Evolutionary conservation across 768 basidiomycete genomes (phyloP), one percentile per base, ranked within the genome.

Genomic region (Termitomyces sp.): DNA sequence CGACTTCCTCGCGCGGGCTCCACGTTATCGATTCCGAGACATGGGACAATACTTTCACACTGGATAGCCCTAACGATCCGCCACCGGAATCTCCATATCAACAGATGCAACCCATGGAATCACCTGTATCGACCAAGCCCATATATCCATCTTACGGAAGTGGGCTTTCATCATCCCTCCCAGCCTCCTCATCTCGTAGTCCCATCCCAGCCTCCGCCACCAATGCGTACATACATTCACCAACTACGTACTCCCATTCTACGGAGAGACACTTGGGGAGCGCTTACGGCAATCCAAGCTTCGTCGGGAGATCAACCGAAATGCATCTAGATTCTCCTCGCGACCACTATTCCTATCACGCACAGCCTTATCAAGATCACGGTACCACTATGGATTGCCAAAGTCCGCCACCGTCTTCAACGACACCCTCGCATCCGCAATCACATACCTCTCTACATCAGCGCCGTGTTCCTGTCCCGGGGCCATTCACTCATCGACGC

Each of bases 21-120:
- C 77, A 75, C 45, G 78, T 80, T 53, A 77, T 81, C 50, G 82
- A 82, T 61, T 69, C 74, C 46, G 64, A 72, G 49, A 68, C 73
- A 53, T 88, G 87, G 87, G 78, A 82, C 43, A 80, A 86, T 32
- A 70, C 77, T 2, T 73, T 87, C 51, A 73, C 84, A 47, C 73
- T 85, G 66, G 72, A 72, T 37, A 82, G 82, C 52, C 75, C 78
- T 27, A 35, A 50, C 34, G 55, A 62, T 31, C 51, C 40, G 25
- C 40, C 75, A 23, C 67, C 82, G 19, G 66, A 71, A 16, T 65
- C 82, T 19, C 68, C 77, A 35, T 84, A 81, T 63, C 78, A 75
- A 45, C 71, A 81, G 17, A 61, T 76, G 7, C 49, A 37, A 27
- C 70, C 80, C n/a, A 69, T 78, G 59, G 66, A 77, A 17, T 72